Evolutionary conservation across 2,329 filamentous ascomycete genomes (phyloP).

Genomic region (Monosporascus cannonballus): DNA sequence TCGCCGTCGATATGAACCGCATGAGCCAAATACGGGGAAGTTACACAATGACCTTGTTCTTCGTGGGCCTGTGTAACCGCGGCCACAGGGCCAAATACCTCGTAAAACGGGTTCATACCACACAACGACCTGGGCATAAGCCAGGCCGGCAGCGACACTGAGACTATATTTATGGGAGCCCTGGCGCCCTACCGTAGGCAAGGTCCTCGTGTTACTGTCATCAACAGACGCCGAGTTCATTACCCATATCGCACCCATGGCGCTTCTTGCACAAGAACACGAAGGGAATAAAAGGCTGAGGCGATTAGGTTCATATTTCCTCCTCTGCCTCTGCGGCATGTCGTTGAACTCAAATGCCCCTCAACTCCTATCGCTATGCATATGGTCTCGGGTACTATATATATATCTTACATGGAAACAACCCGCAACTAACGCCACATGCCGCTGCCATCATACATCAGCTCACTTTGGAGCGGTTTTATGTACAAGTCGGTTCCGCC

Average conservation of each 20-base stretch:
- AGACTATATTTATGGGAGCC: too few relatives aligned
- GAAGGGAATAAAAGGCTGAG: background rate
- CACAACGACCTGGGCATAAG: too few relatives aligned
- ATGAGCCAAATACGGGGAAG: background rate
- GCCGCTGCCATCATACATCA: constrained; percentile 6
- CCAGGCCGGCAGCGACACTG: too few relatives aligned
- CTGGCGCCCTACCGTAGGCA: too few relatives aligned
- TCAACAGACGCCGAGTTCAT: too few relatives aligned
- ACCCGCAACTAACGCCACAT: constrained; percentile 5
- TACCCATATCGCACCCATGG: background rate
- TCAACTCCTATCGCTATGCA: constrained; percentile 21
- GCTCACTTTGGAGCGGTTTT: constrained; percentile 11
- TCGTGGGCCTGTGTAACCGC: too few relatives aligned
- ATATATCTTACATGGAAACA: constrained; percentile 18
- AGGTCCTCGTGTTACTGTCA: too few relatives aligned
- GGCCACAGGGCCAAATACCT: too few relatives aligned
- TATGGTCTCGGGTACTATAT: constrained; percentile 16
- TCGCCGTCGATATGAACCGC: background rate
- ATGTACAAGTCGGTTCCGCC: constrained; percentile 18
- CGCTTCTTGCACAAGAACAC: too few relatives aligned
- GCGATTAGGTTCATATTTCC: constrained; percentile 1
- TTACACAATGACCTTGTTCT: background rate
- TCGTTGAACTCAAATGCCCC: constrained; percentile 5
- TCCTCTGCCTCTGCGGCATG: constrained; percentile 1
- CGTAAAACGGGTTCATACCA: too few relatives aligned